Evolutionary conservation across 2,329 filamentous ascomycete genomes (phyloP), one percentile per base, ranked within the genome.

Genomic region (Fusarium luffae): DNA sequence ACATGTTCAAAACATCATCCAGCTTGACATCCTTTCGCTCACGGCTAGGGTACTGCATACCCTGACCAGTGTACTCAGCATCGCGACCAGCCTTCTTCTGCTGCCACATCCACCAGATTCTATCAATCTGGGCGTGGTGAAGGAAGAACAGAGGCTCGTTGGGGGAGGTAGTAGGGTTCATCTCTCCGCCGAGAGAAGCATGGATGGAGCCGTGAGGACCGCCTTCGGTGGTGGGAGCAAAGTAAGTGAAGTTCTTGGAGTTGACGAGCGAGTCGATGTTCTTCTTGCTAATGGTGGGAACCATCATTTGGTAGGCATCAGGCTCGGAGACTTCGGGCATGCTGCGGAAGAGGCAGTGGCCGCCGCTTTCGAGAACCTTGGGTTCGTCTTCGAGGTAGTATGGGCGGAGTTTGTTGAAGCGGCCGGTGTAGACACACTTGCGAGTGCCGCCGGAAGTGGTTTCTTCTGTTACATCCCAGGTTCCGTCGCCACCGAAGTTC

Each of bases 131-230:
- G 2, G 60, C 54, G 2, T 65, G 60, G 7, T 65, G 62, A 11
- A 65, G 3, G 41, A 65, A 65, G 41, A 65, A 65, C 2, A 65
- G 52, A 32, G 62, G 60, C 7, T 65, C 61, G 4, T 64, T 64
- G 1, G 61, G 61, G 3, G 61, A 64, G 3, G 61, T 64, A 2
- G 51, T 58, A 4, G 59, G 59, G 9, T 58, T 64, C 61, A 64
- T 64, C 11, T 64, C 61, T n/a, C 61, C 61, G 0, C 61, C 21
- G 0, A 64, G 44, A 11, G 40, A 64, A 21, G 50, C 51, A 7
- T 64, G 61, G 3, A 64, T 64, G 2, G 5, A 23, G 8, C 51
- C 44, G 4, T 64, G 61, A 13, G 61, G 61, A 3, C 61, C 59
- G 4, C 50, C 44, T 10, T 64, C 61, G 1, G 49, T 37, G 4